These are phyloP conservation scores for Phoma sp. DNA, from an alignment of 2,329 filamentous ascomycete genomes.

Conservation along the genomic window DNA sequence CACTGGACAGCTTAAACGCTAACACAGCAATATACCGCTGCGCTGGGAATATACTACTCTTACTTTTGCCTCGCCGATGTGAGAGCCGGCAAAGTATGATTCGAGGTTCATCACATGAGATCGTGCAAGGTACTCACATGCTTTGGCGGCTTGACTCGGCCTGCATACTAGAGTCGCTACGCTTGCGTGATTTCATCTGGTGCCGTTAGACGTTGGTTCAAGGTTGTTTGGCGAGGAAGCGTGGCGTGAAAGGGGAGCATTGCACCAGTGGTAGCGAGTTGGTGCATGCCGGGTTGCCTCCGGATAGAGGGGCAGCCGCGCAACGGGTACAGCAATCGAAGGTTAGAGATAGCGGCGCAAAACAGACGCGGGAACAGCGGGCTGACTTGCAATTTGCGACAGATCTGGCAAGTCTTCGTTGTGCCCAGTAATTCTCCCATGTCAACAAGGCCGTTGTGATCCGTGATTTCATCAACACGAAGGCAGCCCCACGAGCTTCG, in stretches of 20 bases:
- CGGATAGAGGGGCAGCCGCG: conserved; percentile 15
- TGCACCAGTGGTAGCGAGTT: conserved; percentile 3
- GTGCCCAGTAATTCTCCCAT: conserved; percentile 4
- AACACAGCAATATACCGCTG: conserved; percentile 15
- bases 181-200: conserved; percentile 5
- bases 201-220: conserved; percentile 15
- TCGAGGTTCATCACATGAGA: conserved; percentile 4
- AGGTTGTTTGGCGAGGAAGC: conserved; percentile 8
- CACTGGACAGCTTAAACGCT: conserved; percentile 24
- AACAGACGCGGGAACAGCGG: conserved; percentile 12
- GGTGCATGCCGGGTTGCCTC: not conserved
- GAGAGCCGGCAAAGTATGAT: conserved; percentile 2
- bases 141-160: conserved; percentile 3
- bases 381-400: conserved; percentile 5
- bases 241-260: conserved; percentile 11
- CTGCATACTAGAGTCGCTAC: not conserved
- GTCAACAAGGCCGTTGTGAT: conserved; percentile 13
- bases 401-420: conserved; percentile 2
- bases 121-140: conserved; percentile 4
- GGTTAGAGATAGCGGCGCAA: conserved; percentile 6
- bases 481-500: conserved; percentile 14
- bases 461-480: conserved; percentile 8
- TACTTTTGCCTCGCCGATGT: conserved; percentile 18
- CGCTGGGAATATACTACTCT: conserved; percentile 10
- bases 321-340: conserved; percentile 2